phyloP scores from a whole-genome alignment of 768 basidiomycete species.

The Macrolepiota fuliginosa region DNA sequence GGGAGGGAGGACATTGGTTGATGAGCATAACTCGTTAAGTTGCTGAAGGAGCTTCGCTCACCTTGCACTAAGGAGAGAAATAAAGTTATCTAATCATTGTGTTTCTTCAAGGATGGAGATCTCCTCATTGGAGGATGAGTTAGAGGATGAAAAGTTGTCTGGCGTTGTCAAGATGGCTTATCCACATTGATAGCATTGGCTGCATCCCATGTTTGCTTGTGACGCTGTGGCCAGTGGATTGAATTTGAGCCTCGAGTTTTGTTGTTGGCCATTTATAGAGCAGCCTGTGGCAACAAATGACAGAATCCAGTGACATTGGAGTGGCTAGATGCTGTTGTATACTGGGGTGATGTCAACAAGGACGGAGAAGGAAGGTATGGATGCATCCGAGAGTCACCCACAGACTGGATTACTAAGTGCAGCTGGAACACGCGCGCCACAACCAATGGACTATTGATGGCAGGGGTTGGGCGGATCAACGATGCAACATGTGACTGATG shows the following conservation, averaged over 20 bases:
- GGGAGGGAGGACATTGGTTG: background rate
- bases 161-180: background rate
- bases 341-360: background rate
- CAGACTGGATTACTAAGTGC: background rate
- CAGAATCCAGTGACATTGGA: background rate
- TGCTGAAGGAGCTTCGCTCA: background rate
- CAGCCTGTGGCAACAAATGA: background rate
- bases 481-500: background rate
- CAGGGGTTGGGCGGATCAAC: background rate
- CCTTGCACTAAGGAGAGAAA: background rate
- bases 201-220: background rate
- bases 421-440: background rate
- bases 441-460: no score
- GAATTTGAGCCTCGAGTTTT: background rate
- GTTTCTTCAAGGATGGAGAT: background rate
- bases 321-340: background rate
- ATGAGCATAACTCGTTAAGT: background rate
- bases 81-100: background rate
- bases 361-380: background rate
- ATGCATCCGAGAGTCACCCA: background rate
- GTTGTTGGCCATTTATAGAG: background rate
- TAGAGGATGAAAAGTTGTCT: background rate
- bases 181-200: background rate
- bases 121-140: background rate
- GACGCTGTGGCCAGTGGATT: background rate